A percentile compares a stretch with the other conserved stretches of the same genome.
phyloP scores from a whole-genome alignment of 352 stramenopile genomes.

The Phytophthora pluvialis region DNA sequence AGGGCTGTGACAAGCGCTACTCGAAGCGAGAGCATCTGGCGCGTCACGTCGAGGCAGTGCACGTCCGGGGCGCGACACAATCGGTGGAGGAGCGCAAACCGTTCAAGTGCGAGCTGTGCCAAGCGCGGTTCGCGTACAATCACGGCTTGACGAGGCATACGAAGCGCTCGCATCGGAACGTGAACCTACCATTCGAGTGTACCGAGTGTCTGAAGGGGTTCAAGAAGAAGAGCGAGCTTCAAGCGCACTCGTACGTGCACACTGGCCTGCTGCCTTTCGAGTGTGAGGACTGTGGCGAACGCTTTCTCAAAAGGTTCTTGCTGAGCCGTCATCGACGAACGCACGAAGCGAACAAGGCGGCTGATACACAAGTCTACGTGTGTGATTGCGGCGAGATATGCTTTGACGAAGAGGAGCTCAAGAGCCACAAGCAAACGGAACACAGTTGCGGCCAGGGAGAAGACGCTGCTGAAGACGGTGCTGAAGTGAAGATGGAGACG shows the following conservation, averaged over 20 bases:
- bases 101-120: constrained; percentile 64
- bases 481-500: constrained; percentile 1
- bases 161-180: constrained; percentile 57
- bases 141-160: constrained; percentile 66
- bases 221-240: constrained; percentile 84
- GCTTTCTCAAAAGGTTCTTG: constrained; percentile 72
- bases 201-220: constrained; percentile 66
- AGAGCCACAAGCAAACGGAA: constrained; percentile 42
- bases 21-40: constrained; percentile 70
- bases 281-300: constrained; percentile 61
- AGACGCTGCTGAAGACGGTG: neutral
- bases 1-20: constrained; percentile 61
- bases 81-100: constrained; percentile 44
- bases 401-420: constrained; percentile 55
- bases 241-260: constrained; percentile 81
- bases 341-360: constrained; percentile 34
- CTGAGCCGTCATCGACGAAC: constrained; percentile 56
- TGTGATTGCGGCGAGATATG: constrained; percentile 69
- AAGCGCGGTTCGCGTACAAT: constrained; percentile 69
- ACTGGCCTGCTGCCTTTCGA: constrained; percentile 77
- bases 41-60: constrained; percentile 56
- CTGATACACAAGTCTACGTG: constrained; percentile 54
- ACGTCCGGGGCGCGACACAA: constrained; percentile 31
- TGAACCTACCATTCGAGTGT: constrained; percentile 65
- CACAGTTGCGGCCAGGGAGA: constrained; percentile 26